These are phyloP conservation scores for Backusella circina DNA, from an alignment of 192 early-diverging fungal species.

Conservation along the genomic window DNA sequence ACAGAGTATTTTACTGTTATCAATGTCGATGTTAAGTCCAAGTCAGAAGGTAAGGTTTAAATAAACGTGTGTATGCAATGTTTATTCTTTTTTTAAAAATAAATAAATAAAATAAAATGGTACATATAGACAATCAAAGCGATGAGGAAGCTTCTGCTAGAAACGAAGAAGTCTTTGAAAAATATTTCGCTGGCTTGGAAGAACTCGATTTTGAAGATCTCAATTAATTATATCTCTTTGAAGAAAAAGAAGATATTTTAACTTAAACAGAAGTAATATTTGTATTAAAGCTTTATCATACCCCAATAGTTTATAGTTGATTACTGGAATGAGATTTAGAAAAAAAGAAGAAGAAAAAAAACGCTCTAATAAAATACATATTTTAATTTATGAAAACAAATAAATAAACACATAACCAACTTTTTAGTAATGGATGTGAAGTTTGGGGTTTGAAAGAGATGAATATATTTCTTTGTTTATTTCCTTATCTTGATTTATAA, in stretches of 20 bases:
- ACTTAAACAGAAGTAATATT: neutral
- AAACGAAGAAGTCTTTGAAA: neutral
- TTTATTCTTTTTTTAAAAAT: no score
- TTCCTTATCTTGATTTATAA: neutral
- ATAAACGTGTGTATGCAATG: no score
- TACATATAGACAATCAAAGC: neutral
- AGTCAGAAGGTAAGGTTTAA: neutral
- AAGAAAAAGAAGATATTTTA: no score
- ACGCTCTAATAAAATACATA: neutral
- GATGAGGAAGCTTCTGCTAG: neutral
- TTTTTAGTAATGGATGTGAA: no score
- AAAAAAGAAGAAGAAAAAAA: neutral
- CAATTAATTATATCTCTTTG: no score
- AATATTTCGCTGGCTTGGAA: neutral
- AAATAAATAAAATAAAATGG: no score
- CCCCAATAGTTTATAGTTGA: neutral
- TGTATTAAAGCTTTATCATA: neutral
- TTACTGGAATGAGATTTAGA: neutral
- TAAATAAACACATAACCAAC: neutral
- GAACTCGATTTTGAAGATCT: neutral
- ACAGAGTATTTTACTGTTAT: neutral
- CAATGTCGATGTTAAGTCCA: neutral
- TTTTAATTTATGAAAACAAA: neutral
- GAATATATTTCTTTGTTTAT: neutral
- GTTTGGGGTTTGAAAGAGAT: no score